Evolutionary conservation across 306 rosid species (phyloP).

Genomic region (Luffa aegyptiaca): DNA sequence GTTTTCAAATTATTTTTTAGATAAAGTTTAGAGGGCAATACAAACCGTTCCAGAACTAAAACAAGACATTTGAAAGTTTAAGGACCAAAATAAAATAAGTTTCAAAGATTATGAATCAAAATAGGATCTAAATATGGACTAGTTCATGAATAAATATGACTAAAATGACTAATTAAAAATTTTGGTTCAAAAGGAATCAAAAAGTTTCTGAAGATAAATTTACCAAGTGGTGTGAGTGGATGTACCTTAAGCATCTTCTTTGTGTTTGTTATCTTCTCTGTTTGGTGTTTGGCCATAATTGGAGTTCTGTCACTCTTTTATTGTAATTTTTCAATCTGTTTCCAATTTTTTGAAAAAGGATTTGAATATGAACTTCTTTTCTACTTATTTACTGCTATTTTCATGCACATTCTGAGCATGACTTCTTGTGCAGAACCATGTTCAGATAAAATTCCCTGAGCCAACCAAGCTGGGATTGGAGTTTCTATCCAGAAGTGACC

Average conservation of each 20-base stretch:
- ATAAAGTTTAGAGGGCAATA: neutral
- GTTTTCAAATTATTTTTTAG: neutral
- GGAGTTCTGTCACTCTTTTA: no score
- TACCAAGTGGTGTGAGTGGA: no score
- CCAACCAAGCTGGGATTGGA: slow-evolving; percentile 60
- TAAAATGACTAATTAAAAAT: no score
- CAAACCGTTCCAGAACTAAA: neutral
- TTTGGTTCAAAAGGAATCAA: no score
- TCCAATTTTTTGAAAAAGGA: neutral
- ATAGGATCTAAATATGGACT: neutral
- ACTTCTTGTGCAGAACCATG: slow-evolving; percentile 43
- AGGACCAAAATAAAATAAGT: neutral
- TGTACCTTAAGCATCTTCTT: neutral
- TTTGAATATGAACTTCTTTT: neutral
- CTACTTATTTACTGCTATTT: neutral
- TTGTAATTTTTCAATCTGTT: neutral
- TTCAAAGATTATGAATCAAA: neutral
- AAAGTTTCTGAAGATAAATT: no score
- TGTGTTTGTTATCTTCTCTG: neutral
- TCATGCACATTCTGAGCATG: slow-evolving; percentile 2
- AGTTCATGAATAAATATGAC: neutral
- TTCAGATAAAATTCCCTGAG: slow-evolving; percentile 63
- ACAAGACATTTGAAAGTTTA: no score
- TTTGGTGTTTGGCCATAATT: no score
- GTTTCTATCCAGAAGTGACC: slow-evolving; percentile 33